Evolutionary conservation across 164 flowering plant genomes (phyloP).

Genomic region (Cinnamomum chago): DNA sequence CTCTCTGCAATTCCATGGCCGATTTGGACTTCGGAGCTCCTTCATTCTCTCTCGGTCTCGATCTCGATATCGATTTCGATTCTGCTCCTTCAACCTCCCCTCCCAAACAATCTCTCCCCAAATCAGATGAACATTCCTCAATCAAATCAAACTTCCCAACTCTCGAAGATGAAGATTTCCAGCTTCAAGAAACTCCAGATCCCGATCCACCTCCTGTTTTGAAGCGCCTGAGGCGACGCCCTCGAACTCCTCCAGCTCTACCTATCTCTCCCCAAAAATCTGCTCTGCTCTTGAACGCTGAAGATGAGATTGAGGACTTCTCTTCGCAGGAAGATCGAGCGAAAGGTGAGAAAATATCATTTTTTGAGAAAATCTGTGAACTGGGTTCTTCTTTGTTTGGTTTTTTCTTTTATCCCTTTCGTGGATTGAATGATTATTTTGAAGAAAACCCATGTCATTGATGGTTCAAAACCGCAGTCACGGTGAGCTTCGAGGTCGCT

Average conservation of each 20-base stretch:
- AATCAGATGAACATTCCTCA: conserved; percentile 14
- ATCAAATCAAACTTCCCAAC: conserved; percentile 13
- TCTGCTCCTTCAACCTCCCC: conserved; percentile 11
- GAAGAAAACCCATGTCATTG: background rate
- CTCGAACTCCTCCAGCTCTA: background rate
- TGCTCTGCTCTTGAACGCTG: conserved; percentile 15
- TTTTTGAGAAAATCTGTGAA: background rate
- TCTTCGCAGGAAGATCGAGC: conserved; percentile 47
- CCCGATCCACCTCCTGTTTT: conserved; percentile 34
- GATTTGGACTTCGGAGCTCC: conserved; percentile 57
- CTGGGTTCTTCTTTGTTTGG: background rate
- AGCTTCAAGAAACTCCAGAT: conserved; percentile 19
- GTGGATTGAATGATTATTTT: background rate
- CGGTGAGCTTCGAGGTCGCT: no score
- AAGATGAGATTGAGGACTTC: conserved; percentile 78
- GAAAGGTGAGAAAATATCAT: conserved; percentile 25
- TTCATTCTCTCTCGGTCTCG: conserved; percentile 77
- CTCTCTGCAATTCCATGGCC: conserved; percentile 34
- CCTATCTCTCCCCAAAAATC: background rate
- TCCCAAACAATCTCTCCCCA: background rate
- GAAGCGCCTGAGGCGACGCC: conserved; percentile 48
- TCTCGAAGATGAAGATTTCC: conserved; percentile 25
- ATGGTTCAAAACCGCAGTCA: no score
- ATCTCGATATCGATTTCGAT: conserved; percentile 42
- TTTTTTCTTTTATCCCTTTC: background rate